Conservation (phyloP, 2,329 filamentous ascomycete species). For the Cordyceps tenuipes region DNA sequence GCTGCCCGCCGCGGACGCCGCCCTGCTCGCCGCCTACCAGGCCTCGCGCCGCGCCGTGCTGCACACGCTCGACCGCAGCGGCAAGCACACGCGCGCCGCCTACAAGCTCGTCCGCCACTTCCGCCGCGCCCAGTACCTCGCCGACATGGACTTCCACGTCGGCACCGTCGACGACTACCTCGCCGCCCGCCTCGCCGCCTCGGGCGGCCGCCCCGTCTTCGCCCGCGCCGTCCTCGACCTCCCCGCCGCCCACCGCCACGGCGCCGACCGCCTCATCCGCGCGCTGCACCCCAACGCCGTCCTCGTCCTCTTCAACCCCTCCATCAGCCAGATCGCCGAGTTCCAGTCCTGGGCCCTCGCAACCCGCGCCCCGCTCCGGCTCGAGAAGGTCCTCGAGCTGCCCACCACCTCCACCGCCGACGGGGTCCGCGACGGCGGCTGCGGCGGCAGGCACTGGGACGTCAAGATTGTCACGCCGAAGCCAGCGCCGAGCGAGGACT, state of each 20-base stretch:
- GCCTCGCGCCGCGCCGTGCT: constrained; percentile 57
- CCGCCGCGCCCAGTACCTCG: constrained; percentile 59
- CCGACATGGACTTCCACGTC: constrained; percentile 66
- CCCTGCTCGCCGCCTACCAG: constrained; percentile 36
- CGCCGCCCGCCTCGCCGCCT: constrained; percentile 36
- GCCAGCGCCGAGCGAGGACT: constrained; percentile 14
- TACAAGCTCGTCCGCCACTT: constrained; percentile 58
- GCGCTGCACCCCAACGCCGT: constrained; percentile 56
- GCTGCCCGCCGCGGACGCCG: constrained; percentile 15
- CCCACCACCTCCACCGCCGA: constrained; percentile 30
- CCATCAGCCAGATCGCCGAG: constrained; percentile 66
- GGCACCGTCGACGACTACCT: constrained; percentile 59
- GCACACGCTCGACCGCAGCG: constrained; percentile 62
- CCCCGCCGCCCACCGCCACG: constrained; percentile 48
- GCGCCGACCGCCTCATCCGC: constrained; percentile 37
- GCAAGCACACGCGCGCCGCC: constrained; percentile 55
- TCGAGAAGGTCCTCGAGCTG: constrained; percentile 55
- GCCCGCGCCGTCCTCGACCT: constrained; percentile 67
- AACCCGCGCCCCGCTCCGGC: constrained; percentile 42
- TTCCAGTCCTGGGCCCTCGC: constrained; percentile 40
- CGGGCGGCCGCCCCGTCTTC: constrained; percentile 49
- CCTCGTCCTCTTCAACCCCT: constrained; percentile 66
- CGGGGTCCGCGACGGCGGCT: constrained; percentile 35
- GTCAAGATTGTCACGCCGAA: constrained; percentile 39
- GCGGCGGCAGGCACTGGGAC: constrained; percentile 55